Evolutionary conservation across 2,329 filamentous ascomycete genomes (phyloP).

Genomic region (Scytalidium sp.): DNA sequence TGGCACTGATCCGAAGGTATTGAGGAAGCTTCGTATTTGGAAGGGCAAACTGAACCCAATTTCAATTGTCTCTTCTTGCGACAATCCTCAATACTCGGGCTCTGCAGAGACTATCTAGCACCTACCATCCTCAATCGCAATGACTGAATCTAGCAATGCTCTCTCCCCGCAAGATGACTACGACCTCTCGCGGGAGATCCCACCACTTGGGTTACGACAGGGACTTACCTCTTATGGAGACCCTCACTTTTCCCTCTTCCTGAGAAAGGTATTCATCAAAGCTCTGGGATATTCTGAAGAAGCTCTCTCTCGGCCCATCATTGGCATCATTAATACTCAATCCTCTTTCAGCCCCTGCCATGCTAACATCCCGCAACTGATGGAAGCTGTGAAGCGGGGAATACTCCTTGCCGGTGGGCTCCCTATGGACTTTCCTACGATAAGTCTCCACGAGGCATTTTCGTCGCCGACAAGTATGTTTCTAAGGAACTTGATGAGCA

Average conservation of each 20-base stretch:
- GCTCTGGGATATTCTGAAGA: slow-evolving; percentile 72
- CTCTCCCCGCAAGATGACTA: no score
- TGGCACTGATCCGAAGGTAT: no score
- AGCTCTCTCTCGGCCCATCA: slow-evolving; percentile 65
- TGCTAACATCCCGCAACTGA: slow-evolving; percentile 67
- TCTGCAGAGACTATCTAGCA: no score
- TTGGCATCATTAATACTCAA: slow-evolving; percentile 71
- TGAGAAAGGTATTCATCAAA: slow-evolving; percentile 76
- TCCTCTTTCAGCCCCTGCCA: slow-evolving; percentile 75
- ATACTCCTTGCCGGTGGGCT: slow-evolving; percentile 65
- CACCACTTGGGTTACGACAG: slow-evolving; percentile 54
- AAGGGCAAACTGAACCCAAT: no score
- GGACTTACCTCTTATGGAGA: slow-evolving; percentile 70
- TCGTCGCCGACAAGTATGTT: slow-evolving; percentile 73
- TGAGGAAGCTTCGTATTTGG: no score
- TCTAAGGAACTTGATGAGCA: slow-evolving; percentile 70
- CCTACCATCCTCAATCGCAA: no score
- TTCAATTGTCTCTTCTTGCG: no score
- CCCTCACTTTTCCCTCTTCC: slow-evolving; percentile 70
- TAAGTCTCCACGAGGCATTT: slow-evolving; percentile 69
- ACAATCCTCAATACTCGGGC: no score
- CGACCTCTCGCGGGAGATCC: slow-evolving; percentile 53
- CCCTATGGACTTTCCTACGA: slow-evolving; percentile 71
- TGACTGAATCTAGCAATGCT: no score
- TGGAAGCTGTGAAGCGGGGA: slow-evolving; percentile 68